These are phyloP conservation scores for Polymyxa betae DNA, from an alignment of 208 protist species.

Conservation along the genomic window DNA sequence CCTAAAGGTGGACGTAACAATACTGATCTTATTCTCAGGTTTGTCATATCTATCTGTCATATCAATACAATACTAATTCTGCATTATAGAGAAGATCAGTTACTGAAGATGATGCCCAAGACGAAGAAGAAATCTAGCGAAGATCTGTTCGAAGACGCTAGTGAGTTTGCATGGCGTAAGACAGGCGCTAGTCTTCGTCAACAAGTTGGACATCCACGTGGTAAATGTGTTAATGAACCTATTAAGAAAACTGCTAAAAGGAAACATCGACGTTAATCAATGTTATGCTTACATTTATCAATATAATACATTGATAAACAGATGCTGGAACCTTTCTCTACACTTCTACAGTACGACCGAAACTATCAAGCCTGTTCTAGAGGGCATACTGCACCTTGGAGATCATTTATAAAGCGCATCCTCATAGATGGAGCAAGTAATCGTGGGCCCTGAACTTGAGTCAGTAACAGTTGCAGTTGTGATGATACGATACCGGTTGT, in stretches of 20 bases:
- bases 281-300: too few species aligned
- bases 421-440: too few species aligned
- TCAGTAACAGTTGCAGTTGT: too few species aligned
- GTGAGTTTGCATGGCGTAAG: background rate
- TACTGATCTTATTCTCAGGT: slow-evolving; percentile 15
- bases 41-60: background rate
- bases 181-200: background rate
- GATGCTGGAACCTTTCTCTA: too few species aligned
- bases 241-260: slow-evolving; percentile 5
- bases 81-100: background rate
- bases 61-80: background rate
- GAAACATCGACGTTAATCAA: too few species aligned
- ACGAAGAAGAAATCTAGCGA: background rate
- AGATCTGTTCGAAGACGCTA: background rate
- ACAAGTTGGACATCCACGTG: background rate
- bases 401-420: too few species aligned
- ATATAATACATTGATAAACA: too few species aligned
- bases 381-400: too few species aligned
- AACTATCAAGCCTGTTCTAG: too few species aligned
- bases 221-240: background rate
- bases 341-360: too few species aligned
- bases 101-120: background rate
- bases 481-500: too few species aligned
- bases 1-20: background rate
- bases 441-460: too few species aligned